Percentiles rank a stretch among this genome's conserved stretches.
Evolutionary conservation across 768 basidiomycete genomes (phyloP).

Genomic region (Calocybe indica): DNA sequence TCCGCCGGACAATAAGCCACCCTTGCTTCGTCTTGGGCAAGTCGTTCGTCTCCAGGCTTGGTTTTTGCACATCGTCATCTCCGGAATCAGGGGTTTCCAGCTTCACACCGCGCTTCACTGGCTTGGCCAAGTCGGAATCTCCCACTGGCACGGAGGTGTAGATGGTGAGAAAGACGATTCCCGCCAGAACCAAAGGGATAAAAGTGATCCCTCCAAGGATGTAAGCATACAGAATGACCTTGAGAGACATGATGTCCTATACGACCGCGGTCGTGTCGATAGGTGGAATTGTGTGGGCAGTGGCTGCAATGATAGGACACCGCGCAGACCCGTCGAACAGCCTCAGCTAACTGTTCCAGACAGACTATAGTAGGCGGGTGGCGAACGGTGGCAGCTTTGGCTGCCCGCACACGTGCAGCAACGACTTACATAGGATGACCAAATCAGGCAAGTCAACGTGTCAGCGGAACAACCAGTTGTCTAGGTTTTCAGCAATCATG

Average conservation of each 20-base stretch:
- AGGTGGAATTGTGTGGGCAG: slow-evolving; percentile 2
- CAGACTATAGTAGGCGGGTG: no score
- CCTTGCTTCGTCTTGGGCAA: slow-evolving; percentile 62
- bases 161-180: slow-evolving; percentile 51
- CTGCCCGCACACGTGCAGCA: no score
- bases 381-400: no score
- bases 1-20: slow-evolving; percentile 80
- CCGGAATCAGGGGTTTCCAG: slow-evolving; percentile 20
- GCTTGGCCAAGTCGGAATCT: slow-evolving; percentile 41
- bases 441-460: no score
- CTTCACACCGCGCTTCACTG: slow-evolving; percentile 18
- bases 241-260: slow-evolving; percentile 48
- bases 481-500: no score
- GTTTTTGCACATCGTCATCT: slow-evolving; percentile 15
- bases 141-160: slow-evolving; percentile 86
- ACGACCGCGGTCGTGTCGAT: background rate
- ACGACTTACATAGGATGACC: no score
- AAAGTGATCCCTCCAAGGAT: slow-evolving; percentile 88
- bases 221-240: slow-evolving; percentile 76
- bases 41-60: slow-evolving; percentile 38
- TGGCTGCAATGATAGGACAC: background rate
- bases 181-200: slow-evolving; percentile 67
- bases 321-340: no score
- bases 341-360: no score
- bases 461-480: no score